These are phyloP conservation scores for Phytophthora sp. DNA, from an alignment of 352 stramenopile species.

Conservation along the genomic window DNA sequence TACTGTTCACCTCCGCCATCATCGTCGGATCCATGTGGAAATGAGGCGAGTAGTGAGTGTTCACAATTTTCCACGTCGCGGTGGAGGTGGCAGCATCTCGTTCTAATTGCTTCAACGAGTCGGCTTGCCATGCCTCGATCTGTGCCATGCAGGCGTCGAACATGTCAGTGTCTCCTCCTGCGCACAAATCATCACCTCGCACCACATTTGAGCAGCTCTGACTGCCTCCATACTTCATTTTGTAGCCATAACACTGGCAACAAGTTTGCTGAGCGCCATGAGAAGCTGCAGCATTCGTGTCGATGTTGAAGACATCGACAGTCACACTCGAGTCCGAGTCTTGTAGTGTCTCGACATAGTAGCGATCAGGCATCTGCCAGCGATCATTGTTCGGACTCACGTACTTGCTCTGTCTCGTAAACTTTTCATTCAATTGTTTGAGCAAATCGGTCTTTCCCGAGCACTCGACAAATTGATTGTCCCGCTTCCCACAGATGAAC, in stretches of 20 bases:
- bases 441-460: slow-evolving; percentile 60
- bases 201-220: slow-evolving; percentile 52
- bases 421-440: slow-evolving; percentile 72
- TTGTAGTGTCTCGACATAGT: slow-evolving; percentile 64
- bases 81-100: slow-evolving; percentile 57
- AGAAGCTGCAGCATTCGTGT: slow-evolving; percentile 62
- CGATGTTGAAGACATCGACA: slow-evolving; percentile 78
- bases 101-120: slow-evolving; percentile 65
- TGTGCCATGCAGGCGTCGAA: slow-evolving; percentile 69
- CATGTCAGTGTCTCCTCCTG: slow-evolving; percentile 56
- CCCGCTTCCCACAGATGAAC: slow-evolving; percentile 77
- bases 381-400: slow-evolving; percentile 70
- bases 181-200: slow-evolving; percentile 57
- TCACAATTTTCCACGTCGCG: slow-evolving; percentile 77
- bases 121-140: slow-evolving; percentile 58
- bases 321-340: slow-evolving; percentile 38
- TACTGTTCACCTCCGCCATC: slow-evolving; percentile 68
- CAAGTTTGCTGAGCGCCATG: slow-evolving; percentile 74
- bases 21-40: slow-evolving; percentile 76
- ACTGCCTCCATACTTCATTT: slow-evolving; percentile 54
- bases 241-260: slow-evolving; percentile 81
- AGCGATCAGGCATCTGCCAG: slow-evolving; percentile 70
- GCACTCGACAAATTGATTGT: slow-evolving; percentile 72
- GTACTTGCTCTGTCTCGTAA: slow-evolving; percentile 62
- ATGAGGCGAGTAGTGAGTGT: slow-evolving; percentile 79